Base-by-base conservation (phyloP, 257 asterid species). In the Mentha longifolia region DNA sequence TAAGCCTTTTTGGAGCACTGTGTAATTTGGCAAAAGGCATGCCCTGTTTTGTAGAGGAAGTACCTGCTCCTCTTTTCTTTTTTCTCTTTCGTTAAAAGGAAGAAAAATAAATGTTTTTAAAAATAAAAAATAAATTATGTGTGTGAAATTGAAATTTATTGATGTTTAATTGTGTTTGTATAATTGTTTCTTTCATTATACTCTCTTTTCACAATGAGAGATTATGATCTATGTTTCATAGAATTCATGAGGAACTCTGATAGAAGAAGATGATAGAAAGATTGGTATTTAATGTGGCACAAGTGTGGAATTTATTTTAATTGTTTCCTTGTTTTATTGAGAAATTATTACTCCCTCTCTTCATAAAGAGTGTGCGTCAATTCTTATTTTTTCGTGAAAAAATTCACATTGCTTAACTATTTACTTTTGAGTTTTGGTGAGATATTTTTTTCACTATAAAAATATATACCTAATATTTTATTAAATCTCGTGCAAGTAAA, bases 71-170 rank as follows among this genome's bases (percentile, higher is more conserved):
- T 67, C 9, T 57, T 57, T 61, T 14, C n/a, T 64, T 69, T 46
- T 28, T n/a, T n/a, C n/a, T 41, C 22, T 46, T 47, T n/a, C n/a
- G n/a, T n/a, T n/a, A n/a, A n/a, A n/a, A 39, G 12, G 55, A 20
- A 68, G 35, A 22, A 61, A 54, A 25, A 62, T 15, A 10, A 25
- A 25, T 25, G 28, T 25, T 25, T 25, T 25, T 25, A n/a, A n/a
- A n/a, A n/a, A n/a, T n/a, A n/a, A n/a, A n/a, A n/a, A n/a, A n/a
- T n/a, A n/a, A n/a, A n/a, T n/a, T n/a, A n/a, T n/a, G n/a, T 75
- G 62, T 67, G 80, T 64, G 78, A 76, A 71, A 54, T 51, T 72
- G 74, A 80, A 68, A 76, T 65, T 68, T 72, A 65, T 67, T 72
- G 74, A 72, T 66, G 69, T 67, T 52, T 78, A 61, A 61, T 66